Evolutionary conservation across 192 early-diverging fungal genomes (phyloP), one percentile per base, ranked within the genome.

Genomic region (Funneliformis mosseae): DNA sequence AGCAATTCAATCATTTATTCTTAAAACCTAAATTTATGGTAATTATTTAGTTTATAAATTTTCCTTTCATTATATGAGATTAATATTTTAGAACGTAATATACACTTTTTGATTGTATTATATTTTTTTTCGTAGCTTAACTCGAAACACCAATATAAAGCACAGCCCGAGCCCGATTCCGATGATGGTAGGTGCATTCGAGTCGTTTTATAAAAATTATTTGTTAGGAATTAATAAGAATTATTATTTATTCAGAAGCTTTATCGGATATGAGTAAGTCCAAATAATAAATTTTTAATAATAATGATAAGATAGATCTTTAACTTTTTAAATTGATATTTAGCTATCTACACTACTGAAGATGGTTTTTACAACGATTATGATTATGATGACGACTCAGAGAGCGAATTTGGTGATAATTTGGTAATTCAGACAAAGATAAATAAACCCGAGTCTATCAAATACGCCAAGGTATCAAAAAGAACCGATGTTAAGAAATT

Each of bases 401-500:
- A 85, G 28, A 81, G 83, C 16, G 89, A 88, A 45, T 83, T 79
- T 77, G 86, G 78, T 27, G 84, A 87, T n/a, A n/a, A n/a, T n/a
- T 23, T 85, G 23, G 86, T 92, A 25, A 85, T 89, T 6, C 86
- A 88, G 62, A 87, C 90, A 6, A 95, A 92, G 81, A 87, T 90
- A 9, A 87, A 90, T 83, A 93, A 93, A 77, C 90, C 93, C 38
- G 82, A 89, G 28, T 88, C 87, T 76, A 88, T 95, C 80, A 95
- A 92, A 81, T 98, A 94, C 82, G 94, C 96, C 43, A 90, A 91
- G 73, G 91, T 91, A 33, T 95, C 96, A 77, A 99, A 99, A 88
- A 90, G 94, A 43, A 95, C 98, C 11, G 96, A 99, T 84, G 95
- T 99, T 28, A 96, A 94, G 85, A 92, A 91, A 81, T 89, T n/a